Conservation (phyloP, 768 basidiomycete genomes). For the Stropharia rugosoannulata region DNA sequence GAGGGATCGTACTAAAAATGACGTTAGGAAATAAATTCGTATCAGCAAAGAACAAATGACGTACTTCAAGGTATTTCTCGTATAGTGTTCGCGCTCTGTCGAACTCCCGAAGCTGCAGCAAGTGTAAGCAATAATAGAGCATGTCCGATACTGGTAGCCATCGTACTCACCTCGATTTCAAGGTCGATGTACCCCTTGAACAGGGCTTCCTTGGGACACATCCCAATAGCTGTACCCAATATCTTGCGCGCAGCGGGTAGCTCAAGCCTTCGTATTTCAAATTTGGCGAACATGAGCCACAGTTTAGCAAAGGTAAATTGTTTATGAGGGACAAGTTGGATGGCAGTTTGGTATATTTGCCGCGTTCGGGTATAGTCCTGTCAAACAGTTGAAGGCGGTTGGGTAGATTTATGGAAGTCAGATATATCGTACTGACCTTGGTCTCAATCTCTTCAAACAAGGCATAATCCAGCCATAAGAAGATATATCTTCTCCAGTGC, state of each 20-base stretch:
- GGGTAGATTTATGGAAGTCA: background rate
- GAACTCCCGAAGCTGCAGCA: constrained; percentile 81
- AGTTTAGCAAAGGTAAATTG: constrained; percentile 97
- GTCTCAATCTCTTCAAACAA: constrained; percentile 96
- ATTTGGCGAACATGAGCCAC: constrained; percentile 91
- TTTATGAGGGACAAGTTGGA: constrained; percentile 91
- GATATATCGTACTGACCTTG: constrained; percentile 51
- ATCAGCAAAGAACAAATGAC: constrained; percentile 68
- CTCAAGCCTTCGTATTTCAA: constrained; percentile 85
- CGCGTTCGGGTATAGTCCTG: constrained; percentile 85
- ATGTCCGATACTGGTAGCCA: constrained; percentile 31
- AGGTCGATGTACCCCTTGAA: constrained; percentile 97
- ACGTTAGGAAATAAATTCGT: constrained; percentile 39
- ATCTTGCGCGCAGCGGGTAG: constrained; percentile 85
- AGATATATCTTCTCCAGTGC: constrained; percentile 88
- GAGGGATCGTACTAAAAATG: constrained; percentile 76
- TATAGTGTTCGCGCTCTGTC: constrained; percentile 90
- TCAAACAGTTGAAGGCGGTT: background rate
- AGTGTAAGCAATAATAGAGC: constrained; percentile 1
- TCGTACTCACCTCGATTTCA: constrained; percentile 71
- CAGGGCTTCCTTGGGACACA: constrained; percentile 93
- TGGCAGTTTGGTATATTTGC: constrained; percentile 89
- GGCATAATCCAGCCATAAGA: constrained; percentile 94
- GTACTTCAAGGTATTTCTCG: constrained; percentile 90
- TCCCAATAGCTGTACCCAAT: constrained; percentile 87